Base-by-base conservation (phyloP, 2,329 filamentous ascomycete species). In the Colletotrichum horii region DNA sequence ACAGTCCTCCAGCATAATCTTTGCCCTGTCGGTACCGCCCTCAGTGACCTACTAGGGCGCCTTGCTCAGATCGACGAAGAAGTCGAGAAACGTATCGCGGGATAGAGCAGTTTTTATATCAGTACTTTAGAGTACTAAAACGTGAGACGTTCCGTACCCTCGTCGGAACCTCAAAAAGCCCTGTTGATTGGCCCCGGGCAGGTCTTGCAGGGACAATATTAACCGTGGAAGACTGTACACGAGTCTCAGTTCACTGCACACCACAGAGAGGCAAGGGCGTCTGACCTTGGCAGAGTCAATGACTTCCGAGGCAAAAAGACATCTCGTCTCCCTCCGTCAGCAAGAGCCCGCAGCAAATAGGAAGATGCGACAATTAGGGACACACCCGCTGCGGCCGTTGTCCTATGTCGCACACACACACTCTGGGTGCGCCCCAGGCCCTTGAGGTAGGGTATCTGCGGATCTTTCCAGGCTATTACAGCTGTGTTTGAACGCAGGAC, bases 311-410 rank as follows among this genome's bases (percentile, higher is more conserved):
- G 28, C 60, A 71, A 52, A 65, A 22, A 12, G 34, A 14, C 32
- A 43, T 70, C 67, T 62, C 26, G 71, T 58, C 71, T 52, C 15
- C 43, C 69, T 72, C 55, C 28, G 38, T 43, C 22, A 72, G 73
- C 73, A 64, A 55, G 15, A 61, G 61, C 30, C 43, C 32, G 56
- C 36, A 62, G n/a, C 36, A 11, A 71, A 74, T 32, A 28, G 38
- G 30, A 43, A 52, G 19, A 61, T 56, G 48, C 19, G 30, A 58
- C 19, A 60, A 34, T 43, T 74, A 74, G 38, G 22, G 24, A 36
- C 32, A 73, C 73, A 56, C 69, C 62, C n/a, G 26, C 19, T 32
- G 30, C 16, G 26, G 9, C 19, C 24, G n/a, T n/a, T n/a, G 56
- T 22, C 8, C n/a, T 65, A 30, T 9, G 55, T 26, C 24, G 52